Base-by-base conservation (phyloP, 2,329 filamentous ascomycete genomes). In the Ophiostoma populinum region DNA sequence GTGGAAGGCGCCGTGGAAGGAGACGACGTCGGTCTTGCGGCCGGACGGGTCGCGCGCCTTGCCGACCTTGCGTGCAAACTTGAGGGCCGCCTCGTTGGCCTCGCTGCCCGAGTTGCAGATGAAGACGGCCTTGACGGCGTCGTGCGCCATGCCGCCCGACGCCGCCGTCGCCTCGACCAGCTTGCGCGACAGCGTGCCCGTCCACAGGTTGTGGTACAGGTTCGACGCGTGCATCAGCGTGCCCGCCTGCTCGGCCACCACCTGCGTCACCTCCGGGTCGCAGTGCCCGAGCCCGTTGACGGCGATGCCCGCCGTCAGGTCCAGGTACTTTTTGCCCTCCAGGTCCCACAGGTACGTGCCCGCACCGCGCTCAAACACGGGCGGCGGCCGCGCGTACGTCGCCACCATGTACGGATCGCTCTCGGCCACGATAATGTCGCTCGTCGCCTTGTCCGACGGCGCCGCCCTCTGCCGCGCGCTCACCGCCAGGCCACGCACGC, bases 151-250 rank as follows among this genome's bases (percentile, higher is more conserved):
- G 44, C 67, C 80, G 26, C 83, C 83, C 0, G 79, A 75, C 47
- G 77, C 72, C 36, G 69, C 57, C 0, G 90, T 98, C 55, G 78
- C 76, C 47, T 87, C 70, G 22, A 98, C 71, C 17, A 98, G 67
- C 17, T 85, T 63, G 55, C 90, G 76, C 42, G 83, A 93, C 35
- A 98, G 72, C 2, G 78, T 74, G 21, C 87, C 87, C 2, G 82
- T 94, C 81, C 90, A 94, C 2, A 79, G 78, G 58, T 95, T 98
- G 59, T 94, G 80, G 67, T 95, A 98, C 15, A 98, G 70, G 55
- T 98, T 98, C 9, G 85, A 94, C 31, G 81, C 79, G 56, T 98
- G 90, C 38, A 94, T 69, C 33, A 98, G 70, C 7, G 75, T 85
- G 49, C 77, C 64, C 20, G 76, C 66, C 71, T 70, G 39, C 28